Percentiles rank a stretch among this genome's conserved stretches.
Evolutionary conservation across 2,329 filamentous ascomycete species (phyloP).

Genomic region (Ophiognomonia clavigignenti-juglandacearum): DNA sequence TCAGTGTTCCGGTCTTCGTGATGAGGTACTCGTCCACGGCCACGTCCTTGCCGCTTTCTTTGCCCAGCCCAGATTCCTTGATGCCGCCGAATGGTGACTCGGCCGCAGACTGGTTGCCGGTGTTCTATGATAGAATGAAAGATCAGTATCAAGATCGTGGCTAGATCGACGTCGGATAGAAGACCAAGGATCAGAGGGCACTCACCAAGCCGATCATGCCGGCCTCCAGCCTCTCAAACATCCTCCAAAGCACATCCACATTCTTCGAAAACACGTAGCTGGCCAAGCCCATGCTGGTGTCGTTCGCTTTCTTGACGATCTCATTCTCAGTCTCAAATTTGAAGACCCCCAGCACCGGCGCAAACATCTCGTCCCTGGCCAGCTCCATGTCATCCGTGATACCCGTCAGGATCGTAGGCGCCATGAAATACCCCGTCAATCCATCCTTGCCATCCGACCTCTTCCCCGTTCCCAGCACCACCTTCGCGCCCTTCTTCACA

Average conservation of each 20-base stretch:
- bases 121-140: conserved; percentile 33
- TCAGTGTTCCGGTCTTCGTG: conserved; percentile 15
- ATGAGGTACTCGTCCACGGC: conserved; percentile 18
- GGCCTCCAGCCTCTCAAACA: conserved; percentile 50
- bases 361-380: conserved; percentile 20
- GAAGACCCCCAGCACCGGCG: conserved; percentile 17
- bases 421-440: conserved; percentile 63
- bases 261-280: conserved; percentile 26
- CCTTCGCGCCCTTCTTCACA: conserved; percentile 18
- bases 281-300: conserved; percentile 28
- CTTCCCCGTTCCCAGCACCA: conserved; percentile 44
- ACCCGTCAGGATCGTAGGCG: conserved; percentile 64
- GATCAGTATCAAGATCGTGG: background rate
- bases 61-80: conserved; percentile 21
- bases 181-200: no score
- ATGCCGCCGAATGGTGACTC: conserved; percentile 22
- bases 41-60: conserved; percentile 19
- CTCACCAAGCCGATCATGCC: conserved; percentile 55
- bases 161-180: no score
- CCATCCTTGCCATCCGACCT: conserved; percentile 32
- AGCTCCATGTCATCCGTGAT: conserved; percentile 21
- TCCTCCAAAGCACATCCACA: conserved; percentile 30
- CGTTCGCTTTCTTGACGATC: conserved; percentile 28
- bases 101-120: conserved; percentile 16
- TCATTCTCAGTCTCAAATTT: conserved; percentile 28